Evolutionary conservation across 805 yeast genomes (phyloP).

Genomic region (Candida maltosa): DNA sequence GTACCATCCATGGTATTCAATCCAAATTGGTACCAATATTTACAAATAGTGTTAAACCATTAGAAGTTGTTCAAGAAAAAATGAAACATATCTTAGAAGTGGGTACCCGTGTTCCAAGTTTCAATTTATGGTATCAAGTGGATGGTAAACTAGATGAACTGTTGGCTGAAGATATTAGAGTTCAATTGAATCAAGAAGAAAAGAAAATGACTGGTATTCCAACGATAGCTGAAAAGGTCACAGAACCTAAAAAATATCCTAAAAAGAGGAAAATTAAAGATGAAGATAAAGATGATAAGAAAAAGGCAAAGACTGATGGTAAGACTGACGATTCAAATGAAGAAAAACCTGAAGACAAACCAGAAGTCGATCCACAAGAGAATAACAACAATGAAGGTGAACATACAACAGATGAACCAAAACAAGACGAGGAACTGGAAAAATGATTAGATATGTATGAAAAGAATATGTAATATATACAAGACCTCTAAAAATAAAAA

Average conservation of each 20-base stretch:
- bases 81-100: conserved; percentile 60
- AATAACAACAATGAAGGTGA: not conserved
- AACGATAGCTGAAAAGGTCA: conserved; percentile 11
- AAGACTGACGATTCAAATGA: conserved; percentile 22
- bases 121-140: conserved; percentile 79
- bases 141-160: conserved; percentile 71
- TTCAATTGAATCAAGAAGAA: conserved; percentile 54
- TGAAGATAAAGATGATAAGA: conserved; percentile 12
- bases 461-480: conserved; percentile 8
- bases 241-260: conserved; percentile 13
- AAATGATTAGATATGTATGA: too few relatives aligned
- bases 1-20: conserved; percentile 65
- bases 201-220: conserved; percentile 38
- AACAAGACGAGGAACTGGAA: not conserved
- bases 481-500: conserved; percentile 3
- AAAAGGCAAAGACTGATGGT: conserved; percentile 10
- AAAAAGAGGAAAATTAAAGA: conserved; percentile 36
- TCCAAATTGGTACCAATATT: conserved; percentile 61
- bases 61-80: conserved; percentile 50
- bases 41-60: conserved; percentile 58
- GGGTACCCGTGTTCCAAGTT: conserved; percentile 60
- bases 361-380: conserved; percentile 12
- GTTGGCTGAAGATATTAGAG: conserved; percentile 61
- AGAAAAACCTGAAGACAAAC: conserved; percentile 18
- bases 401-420: not conserved